Evolutionary conservation across 768 basidiomycete genomes (phyloP), one percentile per base, ranked within the genome.

Genomic region (Leucosporidium yakuticum): DNA sequence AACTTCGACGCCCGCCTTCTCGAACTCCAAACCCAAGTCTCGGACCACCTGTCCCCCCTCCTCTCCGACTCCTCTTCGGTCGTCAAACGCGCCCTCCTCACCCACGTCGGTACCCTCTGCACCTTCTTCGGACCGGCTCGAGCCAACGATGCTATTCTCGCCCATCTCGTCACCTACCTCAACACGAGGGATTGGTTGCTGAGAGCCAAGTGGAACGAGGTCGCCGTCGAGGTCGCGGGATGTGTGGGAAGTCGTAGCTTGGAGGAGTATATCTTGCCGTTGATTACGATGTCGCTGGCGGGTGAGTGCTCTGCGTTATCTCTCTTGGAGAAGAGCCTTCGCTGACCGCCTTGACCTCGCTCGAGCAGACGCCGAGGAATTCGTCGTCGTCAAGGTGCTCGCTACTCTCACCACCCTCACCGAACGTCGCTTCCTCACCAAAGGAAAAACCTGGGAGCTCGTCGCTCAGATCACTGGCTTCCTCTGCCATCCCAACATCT

Each of bases 361-460:
- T 34, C 55, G 51, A 44, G 0, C 76, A 95, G 96, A 99, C 77
- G 88, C 91, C 11, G 96, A 99, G 78, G 95, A 98, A 77, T 88
- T 85, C 19, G 95, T 98, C 3, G 88, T 96, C 9, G 90, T 90
- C 0, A 87, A 88, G 71, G 96, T 98, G 0, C 80, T 99, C n/a
- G 82, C 84, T 0, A 86, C 93, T 3, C 81, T 98, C 65, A 91
- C 91, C 0, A 91, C 88, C 74, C 83, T 98, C 21, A 91, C 90
- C 70, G 90, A 94, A 76, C 83, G 96, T 12, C 90, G 91, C 0
- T 79, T 98, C 4, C 90, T 98, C 79, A 87, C 89, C 78, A 92
- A 91, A 79, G 90, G 91, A 86, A 85, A 89, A n/a, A 86, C 96
- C 66, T 97, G 96, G 94, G 96, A 98, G 74, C 82, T 97, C 47